phyloP scores from a whole-genome alignment of 305 asterid species.

The Fraxinus floribunda region DNA sequence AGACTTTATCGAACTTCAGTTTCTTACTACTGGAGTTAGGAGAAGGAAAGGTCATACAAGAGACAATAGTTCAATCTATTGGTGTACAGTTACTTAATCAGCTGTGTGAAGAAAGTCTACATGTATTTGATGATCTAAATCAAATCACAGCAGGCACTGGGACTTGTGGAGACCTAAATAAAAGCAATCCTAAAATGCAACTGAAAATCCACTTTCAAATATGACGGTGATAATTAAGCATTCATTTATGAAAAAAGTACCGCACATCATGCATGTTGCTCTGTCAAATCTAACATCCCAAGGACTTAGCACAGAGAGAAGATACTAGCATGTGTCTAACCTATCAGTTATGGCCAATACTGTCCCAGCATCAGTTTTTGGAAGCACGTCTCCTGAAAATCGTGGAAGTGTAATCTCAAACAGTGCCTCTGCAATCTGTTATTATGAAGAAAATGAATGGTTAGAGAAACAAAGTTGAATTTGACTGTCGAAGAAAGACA shows the following conservation, averaged over 20 bases:
- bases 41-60: not conserved
- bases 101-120: not conserved
- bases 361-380: conserved; percentile 81
- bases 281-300: conserved; percentile 5
- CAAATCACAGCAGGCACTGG: not conserved
- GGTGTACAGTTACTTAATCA: not conserved
- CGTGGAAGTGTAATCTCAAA: conserved; percentile 91
- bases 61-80: not conserved
- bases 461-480: conserved; percentile 22
- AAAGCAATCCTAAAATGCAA: not conserved
- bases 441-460: conserved; percentile 9
- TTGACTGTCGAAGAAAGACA: conserved; percentile 1
- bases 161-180: not conserved
- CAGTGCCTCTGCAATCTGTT: conserved; percentile 85
- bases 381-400: conserved; percentile 84
- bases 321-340: conserved; percentile 33
- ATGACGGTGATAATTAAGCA: not conserved
- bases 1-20: not conserved
- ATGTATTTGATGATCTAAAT: conserved; percentile 7
- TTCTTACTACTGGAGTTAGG: conserved; percentile 13
- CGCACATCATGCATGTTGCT: not conserved
- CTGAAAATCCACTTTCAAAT: not conserved
- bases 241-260: not conserved
- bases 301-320: conserved; percentile 3
- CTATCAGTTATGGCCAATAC: conserved; percentile 86